These are phyloP conservation scores for Boletus albobrunnescens DNA, from an alignment of 1,284 basidiomycete species.

Conservation along the genomic window DNA sequence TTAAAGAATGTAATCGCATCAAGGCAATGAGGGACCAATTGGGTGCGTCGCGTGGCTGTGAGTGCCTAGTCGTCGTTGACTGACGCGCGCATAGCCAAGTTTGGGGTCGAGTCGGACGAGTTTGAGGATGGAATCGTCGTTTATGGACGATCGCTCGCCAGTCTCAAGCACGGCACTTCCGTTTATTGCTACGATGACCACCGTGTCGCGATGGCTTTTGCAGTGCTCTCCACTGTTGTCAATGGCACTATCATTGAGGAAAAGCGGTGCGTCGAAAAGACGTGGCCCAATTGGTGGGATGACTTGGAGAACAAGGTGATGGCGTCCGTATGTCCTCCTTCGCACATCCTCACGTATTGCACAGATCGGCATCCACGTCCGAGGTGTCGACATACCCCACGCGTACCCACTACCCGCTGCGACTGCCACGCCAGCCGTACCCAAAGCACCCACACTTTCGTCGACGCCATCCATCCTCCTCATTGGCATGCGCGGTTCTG, in stretches of 20 bases:
- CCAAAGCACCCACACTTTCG: constrained; percentile 21
- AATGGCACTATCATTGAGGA: constrained; percentile 84
- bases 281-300: constrained; percentile 99
- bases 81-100: constrained; percentile 65
- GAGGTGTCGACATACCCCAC: constrained; percentile 73
- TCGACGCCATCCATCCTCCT: constrained; percentile 56
- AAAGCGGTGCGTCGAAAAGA: constrained; percentile 98
- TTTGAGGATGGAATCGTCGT: constrained; percentile 92
- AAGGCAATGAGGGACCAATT: constrained; percentile 95
- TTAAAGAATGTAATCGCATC: constrained; percentile 98
- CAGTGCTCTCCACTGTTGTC: constrained; percentile 78
- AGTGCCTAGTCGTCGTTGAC: background rate
- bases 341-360: constrained; percentile 1
- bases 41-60: constrained; percentile 41
- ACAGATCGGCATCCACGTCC: constrained; percentile 86
- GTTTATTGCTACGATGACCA: constrained; percentile 98
- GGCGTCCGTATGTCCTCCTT: constrained; percentile 7
- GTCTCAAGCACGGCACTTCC: constrained; percentile 66
- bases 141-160: constrained; percentile 66
- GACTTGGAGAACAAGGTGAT: constrained; percentile 87
- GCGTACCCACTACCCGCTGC: constrained; percentile 35
- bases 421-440: constrained; percentile 34
- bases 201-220: constrained; percentile 98
- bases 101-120: constrained; percentile 90
- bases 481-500: constrained; percentile 96